These are phyloP conservation scores for Russula ochroleuca DNA, from an alignment of 768 basidiomycete species.

Conservation along the genomic window DNA sequence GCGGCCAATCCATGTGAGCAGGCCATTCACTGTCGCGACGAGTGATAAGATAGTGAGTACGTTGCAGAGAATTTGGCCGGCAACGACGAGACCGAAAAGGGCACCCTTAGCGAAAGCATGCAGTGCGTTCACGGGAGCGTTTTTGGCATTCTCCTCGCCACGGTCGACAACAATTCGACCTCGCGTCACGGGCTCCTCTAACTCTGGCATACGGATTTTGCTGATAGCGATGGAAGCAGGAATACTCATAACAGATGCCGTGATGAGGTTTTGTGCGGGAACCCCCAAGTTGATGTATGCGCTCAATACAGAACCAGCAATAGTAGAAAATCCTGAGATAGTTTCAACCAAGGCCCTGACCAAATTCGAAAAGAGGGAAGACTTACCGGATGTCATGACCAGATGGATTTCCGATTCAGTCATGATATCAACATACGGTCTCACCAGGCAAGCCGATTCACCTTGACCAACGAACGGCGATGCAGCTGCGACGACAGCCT, in stretches of 20 bases:
- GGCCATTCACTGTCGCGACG: slow-evolving; percentile 74
- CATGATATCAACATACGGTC: slow-evolving; percentile 80
- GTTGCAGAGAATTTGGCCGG: slow-evolving; percentile 85
- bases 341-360: not conserved
- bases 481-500: slow-evolving; percentile 87
- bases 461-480: slow-evolving; percentile 94
- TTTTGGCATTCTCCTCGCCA: slow-evolving; percentile 52
- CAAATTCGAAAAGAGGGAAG: not conserved
- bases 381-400: slow-evolving; percentile 76
- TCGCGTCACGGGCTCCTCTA: slow-evolving; percentile 81
- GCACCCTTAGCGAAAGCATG: slow-evolving; percentile 89
- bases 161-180: slow-evolving; percentile 78
- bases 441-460: slow-evolving; percentile 82
- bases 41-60: slow-evolving; percentile 82
- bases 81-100: slow-evolving; percentile 77
- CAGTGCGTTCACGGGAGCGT: slow-evolving; percentile 68
- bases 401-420: slow-evolving; percentile 84
- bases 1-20: slow-evolving; percentile 84
- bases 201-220: slow-evolving; percentile 81
- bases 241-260: slow-evolving; percentile 91
- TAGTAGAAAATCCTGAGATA: slow-evolving; percentile 71
- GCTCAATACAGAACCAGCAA: slow-evolving; percentile 83
- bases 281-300: slow-evolving; percentile 81
- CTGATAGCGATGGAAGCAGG: slow-evolving; percentile 91
- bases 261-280: slow-evolving; percentile 73